Evolutionary conservation across 345 rosid species (phyloP), one percentile per base, ranked within the genome.

Genomic region (Reutealis trisperma): DNA sequence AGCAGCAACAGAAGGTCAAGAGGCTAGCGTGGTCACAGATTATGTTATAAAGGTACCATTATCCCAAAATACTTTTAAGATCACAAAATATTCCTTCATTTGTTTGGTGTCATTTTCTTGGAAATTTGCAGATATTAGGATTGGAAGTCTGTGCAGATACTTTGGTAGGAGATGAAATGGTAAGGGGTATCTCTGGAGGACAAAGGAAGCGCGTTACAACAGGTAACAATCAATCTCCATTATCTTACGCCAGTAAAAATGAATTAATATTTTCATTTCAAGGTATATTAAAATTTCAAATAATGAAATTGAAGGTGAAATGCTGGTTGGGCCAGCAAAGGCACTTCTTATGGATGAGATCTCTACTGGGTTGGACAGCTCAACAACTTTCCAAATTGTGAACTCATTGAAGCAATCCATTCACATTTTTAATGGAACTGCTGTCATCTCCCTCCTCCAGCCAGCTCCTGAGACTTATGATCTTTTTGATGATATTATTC

Each of bases 151-250:
- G 97, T 73, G 89, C 93, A 32, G 96, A 92, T 71, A 91, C 86
- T 5, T 55, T 92, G 82, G 86, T 91, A 3, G 97, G 96, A 32
- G 81, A 90, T 80, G 91, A 84, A 74, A 91, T 93, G 94, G 10
- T 84, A 41, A 84, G 96, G 77, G 98, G 98, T 16, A 83, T 93
- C 78, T 93, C 98, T 32, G 98, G 98, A 22, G 96, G 78, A 75
- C 78, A 75, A 58, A 75, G 73, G 57, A 75, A 75, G 47, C 78
- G 78, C 25, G 78, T 75, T 32, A 93, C 97, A 24, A 91, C 93
- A 24, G 97, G 97, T 89, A 79, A 69, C 63, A 42, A 34, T 34
- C n/a, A 16, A 54, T 54, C 13, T 44, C 71, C 6, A n/a, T 67
- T 22, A 11, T 6, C 10, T 41, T 19, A 5, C 21, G 2, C 15